phyloP scores from a whole-genome alignment of 2,329 filamentous ascomycete genomes.

The Cryphonectria nitschkei region DNA sequence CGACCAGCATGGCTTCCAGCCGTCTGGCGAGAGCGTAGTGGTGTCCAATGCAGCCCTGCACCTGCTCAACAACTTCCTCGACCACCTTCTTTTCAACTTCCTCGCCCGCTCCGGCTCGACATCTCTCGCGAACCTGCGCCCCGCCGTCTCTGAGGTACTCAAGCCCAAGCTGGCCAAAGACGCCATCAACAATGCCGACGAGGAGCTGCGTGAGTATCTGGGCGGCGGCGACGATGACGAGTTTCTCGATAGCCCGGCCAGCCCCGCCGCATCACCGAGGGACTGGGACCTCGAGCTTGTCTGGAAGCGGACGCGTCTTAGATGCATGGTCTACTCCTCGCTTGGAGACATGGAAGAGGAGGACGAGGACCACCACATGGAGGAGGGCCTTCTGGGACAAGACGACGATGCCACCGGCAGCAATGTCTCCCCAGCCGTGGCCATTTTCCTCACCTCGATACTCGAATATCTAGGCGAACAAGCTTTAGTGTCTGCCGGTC shows the following conservation, averaged over 20 bases:
- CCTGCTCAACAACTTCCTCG: constrained; percentile 88
- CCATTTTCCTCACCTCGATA: constrained; percentile 94
- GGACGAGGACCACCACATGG: constrained; percentile 87
- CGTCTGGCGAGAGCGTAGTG: constrained; percentile 68
- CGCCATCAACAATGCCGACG: constrained; percentile 44
- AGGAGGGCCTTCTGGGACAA: constrained; percentile 73
- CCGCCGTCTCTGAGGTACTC: constrained; percentile 82
- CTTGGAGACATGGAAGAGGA: constrained; percentile 97
- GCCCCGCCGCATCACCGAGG: constrained; percentile 51
- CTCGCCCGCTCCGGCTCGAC: constrained; percentile 81
- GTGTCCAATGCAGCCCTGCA: constrained; percentile 75
- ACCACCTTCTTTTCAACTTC: constrained; percentile 90
- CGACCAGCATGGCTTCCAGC: constrained; percentile 68
- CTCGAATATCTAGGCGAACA: constrained; percentile 94
- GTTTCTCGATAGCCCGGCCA: constrained; percentile 57
- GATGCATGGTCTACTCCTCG: constrained; percentile 98
- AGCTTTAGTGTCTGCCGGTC: constrained; percentile 81
- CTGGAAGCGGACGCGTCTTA: constrained; percentile 89
- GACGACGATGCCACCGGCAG: constrained; percentile 64
- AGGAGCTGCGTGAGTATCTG: constrained; percentile 76
- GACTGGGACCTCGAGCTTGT: constrained; percentile 90
- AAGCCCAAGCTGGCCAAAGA: constrained; percentile 86
- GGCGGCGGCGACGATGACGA: constrained; percentile 80
- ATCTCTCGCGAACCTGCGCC: constrained; percentile 72
- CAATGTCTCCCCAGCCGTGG: constrained; percentile 83